Evolutionary conservation across 108 stramenopile genomes (phyloP), one percentile per base, ranked within the genome.

Genomic region (Cyclotella distinguenda): DNA sequence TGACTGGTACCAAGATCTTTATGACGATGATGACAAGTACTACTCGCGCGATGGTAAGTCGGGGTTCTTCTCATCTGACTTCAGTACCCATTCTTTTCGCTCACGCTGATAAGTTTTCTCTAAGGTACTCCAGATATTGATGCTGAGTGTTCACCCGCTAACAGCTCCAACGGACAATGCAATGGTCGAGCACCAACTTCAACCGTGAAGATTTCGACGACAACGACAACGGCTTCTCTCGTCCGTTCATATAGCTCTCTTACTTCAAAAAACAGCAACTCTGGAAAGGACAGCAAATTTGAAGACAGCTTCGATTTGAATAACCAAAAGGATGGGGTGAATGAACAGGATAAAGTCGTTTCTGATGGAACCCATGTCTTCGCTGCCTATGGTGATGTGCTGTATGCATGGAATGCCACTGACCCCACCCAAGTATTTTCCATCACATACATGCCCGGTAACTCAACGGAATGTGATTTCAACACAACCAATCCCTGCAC

Each of bases 351-450:
- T 26, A 34, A 62, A 10, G 73, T 74, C 38, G 68, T 68, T 23
- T 66, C 64, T 7, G 67, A 74, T 54, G 73, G 73, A n/a, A 69
- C 23, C 18, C 23, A 31, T 49, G 65, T 73, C n/a, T 73, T 66
- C 49, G 42, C 72, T 18, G 72, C 72, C n/a, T 73, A 73, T 33
- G 72, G 72, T 25, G 69, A 70, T 45, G 31, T 70, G 4, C 33
- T 70, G 1, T 61, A 60, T 44, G 60, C 52, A 23, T 70, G 69
- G 69, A 19, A 35, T 52, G 60, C 69, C 12, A 9, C 13, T 15
- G 39, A 61, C 53, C n/a, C 39, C 7, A 61, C 58, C 0, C 15
- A 36, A 44, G 60, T 38, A 22, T 13, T 43, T 18, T 70, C 69
- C 27, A 61, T 52, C 4, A 70, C 69, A 35, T 13, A 22, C 19